A percentile compares a stretch with the other conserved stretches of the same genome.
Conservation (phyloP, 345 rosid species). For the Turritis glabra region DNA sequence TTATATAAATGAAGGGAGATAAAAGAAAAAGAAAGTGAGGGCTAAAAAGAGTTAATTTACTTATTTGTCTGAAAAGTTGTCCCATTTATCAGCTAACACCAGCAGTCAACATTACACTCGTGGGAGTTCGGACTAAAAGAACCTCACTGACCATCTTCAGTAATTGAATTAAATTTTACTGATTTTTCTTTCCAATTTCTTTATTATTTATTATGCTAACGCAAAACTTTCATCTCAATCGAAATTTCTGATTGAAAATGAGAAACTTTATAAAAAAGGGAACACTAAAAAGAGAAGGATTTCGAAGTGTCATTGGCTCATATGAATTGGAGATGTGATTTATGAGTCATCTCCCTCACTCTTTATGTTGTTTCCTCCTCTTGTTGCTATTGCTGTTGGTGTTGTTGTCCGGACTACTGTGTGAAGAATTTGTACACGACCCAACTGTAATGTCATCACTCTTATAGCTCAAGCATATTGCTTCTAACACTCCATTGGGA, state of each 20-base stretch:
- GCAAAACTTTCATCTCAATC: constrained; percentile 16
- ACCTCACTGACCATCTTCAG: too few relatives aligned
- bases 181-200: background rate
- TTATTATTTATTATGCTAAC: background rate
- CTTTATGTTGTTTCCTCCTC: constrained; percentile 35
- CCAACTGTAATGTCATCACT: constrained; percentile 56
- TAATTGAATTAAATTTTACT: too few relatives aligned
- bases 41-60: too few relatives aligned
- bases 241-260: background rate
- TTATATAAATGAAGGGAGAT: too few relatives aligned
- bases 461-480: constrained; percentile 57
- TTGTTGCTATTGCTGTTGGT: constrained; percentile 4
- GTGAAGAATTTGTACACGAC: constrained; percentile 54
- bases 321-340: background rate
- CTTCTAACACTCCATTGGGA: constrained; percentile 67
- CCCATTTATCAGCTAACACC: too few relatives aligned
- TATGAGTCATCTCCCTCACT: background rate
- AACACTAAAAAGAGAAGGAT: background rate
- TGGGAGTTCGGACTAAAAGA: too few relatives aligned
- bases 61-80: too few relatives aligned
- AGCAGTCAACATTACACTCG: too few relatives aligned
- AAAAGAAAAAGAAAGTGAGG: too few relatives aligned
- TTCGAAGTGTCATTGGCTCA: background rate
- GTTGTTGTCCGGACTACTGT: constrained; percentile 28
- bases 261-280: too few relatives aligned